Conservation (phyloP, 73 alveolate genomes). For the Urostyla sp. region DNA sequence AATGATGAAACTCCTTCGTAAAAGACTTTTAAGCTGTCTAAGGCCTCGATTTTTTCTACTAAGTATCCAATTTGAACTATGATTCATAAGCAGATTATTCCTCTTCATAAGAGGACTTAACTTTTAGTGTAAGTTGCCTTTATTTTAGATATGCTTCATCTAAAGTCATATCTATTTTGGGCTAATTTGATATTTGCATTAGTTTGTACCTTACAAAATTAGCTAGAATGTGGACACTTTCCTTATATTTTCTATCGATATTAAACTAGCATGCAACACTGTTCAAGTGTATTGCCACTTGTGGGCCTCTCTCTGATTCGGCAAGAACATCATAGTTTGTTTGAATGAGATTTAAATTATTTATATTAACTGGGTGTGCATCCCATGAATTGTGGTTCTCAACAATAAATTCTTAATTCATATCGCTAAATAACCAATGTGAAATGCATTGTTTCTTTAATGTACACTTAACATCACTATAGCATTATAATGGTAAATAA, state of each 20-base stretch:
- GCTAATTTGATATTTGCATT: background rate
- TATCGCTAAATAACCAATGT: conserved; percentile 75
- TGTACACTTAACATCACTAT: conserved; percentile 77
- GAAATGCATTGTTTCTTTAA: conserved; percentile 78
- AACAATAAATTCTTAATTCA: conserved; percentile 85
- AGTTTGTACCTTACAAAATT: conserved; percentile 79
- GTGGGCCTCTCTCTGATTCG: conserved; percentile 87
- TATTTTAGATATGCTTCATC: conserved; percentile 51
- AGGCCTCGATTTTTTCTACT: conserved; percentile 16
- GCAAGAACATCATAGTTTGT: conserved; percentile 82
- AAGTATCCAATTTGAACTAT: background rate
- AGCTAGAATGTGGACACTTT: conserved; percentile 70
- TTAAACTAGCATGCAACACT: conserved; percentile 89
- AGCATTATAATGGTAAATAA: conserved; percentile 77
- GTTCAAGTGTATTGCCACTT: conserved; percentile 87
- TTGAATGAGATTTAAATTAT: conserved; percentile 64
- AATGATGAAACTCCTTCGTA: conserved; percentile 58
- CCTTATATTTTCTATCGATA: conserved; percentile 76
- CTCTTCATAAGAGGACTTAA: background rate
- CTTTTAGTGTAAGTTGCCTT: background rate
- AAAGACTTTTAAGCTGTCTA: conserved; percentile 10
- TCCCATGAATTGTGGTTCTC: conserved; percentile 90
- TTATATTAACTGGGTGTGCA: conserved; percentile 89
- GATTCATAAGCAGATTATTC: too few species aligned
- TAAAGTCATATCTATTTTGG: conserved; percentile 45